Percentiles rank a stretch among this genome's conserved stretches.
Evolutionary conservation across 2,329 filamentous ascomycete species (phyloP).

Genomic region (Elsinoe fawcettii): DNA sequence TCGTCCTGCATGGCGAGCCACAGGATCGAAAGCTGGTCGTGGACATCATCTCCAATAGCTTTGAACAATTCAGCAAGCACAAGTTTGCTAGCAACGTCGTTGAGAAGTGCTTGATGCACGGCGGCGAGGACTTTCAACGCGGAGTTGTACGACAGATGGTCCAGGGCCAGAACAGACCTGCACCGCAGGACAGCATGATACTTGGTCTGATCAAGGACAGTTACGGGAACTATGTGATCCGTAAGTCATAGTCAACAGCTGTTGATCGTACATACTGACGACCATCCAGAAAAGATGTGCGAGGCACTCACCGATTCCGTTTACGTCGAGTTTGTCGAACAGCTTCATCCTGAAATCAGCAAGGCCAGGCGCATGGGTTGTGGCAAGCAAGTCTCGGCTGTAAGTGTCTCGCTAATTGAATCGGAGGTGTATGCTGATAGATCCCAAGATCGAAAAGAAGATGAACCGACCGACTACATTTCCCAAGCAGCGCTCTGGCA

Average conservation of each 20-base stretch:
- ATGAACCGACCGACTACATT: constrained; percentile 36
- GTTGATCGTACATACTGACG: constrained; percentile 18
- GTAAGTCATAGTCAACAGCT: constrained; percentile 57
- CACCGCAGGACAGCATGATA: constrained; percentile 57
- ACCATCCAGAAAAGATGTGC: constrained; percentile 66
- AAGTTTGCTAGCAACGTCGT: constrained; percentile 98
- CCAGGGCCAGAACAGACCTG: constrained; percentile 43
- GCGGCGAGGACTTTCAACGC: constrained; percentile 59
- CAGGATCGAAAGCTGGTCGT: constrained; percentile 69
- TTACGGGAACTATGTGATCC: constrained; percentile 93
- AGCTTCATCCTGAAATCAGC: constrained; percentile 38
- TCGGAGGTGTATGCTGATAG: neutral
- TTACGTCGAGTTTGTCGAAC: constrained; percentile 35
- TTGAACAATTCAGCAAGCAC: constrained; percentile 77
- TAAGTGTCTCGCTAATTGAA: constrained; percentile 21
- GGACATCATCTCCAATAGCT: constrained; percentile 59
- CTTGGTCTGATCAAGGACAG: constrained; percentile 77
- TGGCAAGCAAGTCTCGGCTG: constrained; percentile 39
- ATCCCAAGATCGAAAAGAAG: constrained; percentile 41
- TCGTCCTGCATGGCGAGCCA: constrained; percentile 68
- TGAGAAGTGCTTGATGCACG: constrained; percentile 77
- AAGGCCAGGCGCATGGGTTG: constrained; percentile 36
- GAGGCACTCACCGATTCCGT: constrained; percentile 36
- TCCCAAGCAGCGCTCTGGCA: constrained; percentile 17
- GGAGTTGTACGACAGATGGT: constrained; percentile 57